These are phyloP conservation scores for Discostella pseudostelligera DNA, from an alignment of 108 stramenopile species.

Conservation along the genomic window DNA sequence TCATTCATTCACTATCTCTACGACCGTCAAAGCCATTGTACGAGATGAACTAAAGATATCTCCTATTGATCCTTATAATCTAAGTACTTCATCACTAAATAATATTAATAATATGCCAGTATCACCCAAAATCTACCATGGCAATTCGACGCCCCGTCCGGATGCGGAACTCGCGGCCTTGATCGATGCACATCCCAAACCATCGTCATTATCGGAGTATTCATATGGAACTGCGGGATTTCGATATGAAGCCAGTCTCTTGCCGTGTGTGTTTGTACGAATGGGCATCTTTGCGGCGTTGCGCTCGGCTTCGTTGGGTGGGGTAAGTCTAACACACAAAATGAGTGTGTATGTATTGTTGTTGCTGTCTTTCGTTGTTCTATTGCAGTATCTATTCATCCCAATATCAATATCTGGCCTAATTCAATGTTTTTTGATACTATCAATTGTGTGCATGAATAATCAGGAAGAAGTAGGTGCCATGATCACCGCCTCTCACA, in stretches of 20 bases:
- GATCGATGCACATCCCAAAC: conserved; percentile 41
- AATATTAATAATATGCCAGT: conserved; percentile 5
- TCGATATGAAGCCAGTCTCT: conserved; percentile 58
- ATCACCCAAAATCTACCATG: conserved; percentile 39
- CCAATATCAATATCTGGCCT: no score
- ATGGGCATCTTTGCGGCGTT: conserved; percentile 63
- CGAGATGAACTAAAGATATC: no score
- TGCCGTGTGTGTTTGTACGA: conserved; percentile 65
- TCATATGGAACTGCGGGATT: conserved; percentile 87
- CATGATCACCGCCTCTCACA: conserved; percentile 99
- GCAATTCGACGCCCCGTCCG: conserved; percentile 28
- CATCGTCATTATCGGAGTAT: conserved; percentile 27
- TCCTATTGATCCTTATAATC: no score
- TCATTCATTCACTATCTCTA: no score
- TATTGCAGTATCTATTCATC: no score
- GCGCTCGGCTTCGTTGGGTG: conserved; percentile 43
- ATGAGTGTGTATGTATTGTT: neutral
- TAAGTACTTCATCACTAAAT: neutral
- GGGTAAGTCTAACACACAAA: conserved; percentile 4
- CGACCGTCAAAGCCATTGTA: no score
- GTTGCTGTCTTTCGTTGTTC: neutral
- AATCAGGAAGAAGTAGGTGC: conserved; percentile 72
- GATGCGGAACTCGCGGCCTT: conserved; percentile 27
- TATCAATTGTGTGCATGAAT: no score
- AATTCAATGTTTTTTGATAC: no score